Base-by-base conservation (phyloP, 805 yeast species). In the Candida piceae region DNA sequence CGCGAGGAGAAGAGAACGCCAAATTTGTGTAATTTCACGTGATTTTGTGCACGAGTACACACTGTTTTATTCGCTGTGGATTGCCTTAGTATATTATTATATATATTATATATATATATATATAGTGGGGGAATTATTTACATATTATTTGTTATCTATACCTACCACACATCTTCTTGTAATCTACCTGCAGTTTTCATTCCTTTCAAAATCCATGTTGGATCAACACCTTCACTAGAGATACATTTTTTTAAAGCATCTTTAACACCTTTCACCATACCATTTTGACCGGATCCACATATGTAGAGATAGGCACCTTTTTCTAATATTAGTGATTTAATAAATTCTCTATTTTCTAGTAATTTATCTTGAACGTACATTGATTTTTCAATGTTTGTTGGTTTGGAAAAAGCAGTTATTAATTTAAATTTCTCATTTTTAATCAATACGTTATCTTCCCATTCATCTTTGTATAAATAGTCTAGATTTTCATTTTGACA, bases 161-260 rank as follows among this genome's bases (percentile, higher is more conserved):
- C 9, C 63, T 67, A 90, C 97, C 98, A 90, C 10, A 90, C 94
- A 69, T 90, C 97, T 64, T 90, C 97, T 64, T 88, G 96, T 61
- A 85, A 90, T 57, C 80, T 75, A 53, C 90, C 90, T 50, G 80
- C 78, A 7, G 83, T 74, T 60, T 83, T 84, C 69, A 83, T 69
- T 41, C 77, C 70, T 64, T 84, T 82, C 40, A 89, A 66, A 41
- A 78, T 63, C 36, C 77, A 84, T 36, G 74, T 24, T 12, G 5
- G 13, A 12, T 24, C 26, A 9, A 6, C 71, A 50, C 85, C 76
- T 41, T 71, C 72, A 33, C 69, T 60, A 22, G 77, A 62, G 25
- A 90, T 55, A 38, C 89, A 76, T 40, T 72, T 69, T 9, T 70
- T 72, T 36, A 93, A 64, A 1, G 85, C 70, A 35, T 69, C 62